Evolutionary conservation across 2,329 filamentous ascomycete species (phyloP).

Genomic region (Magnaporthiopsis poae): DNA sequence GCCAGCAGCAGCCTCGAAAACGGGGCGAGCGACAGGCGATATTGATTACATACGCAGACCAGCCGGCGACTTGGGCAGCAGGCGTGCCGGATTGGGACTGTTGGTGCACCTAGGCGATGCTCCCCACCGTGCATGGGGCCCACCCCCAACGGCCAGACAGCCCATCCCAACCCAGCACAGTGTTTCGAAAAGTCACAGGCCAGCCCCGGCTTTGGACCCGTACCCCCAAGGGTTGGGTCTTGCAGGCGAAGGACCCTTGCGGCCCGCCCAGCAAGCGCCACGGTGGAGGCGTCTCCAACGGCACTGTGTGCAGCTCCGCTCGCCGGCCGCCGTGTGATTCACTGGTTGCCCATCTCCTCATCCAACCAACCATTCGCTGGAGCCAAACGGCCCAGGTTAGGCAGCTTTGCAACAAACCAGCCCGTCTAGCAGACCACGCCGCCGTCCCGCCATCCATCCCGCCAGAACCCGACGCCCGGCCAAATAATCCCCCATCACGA

Average conservation of each 20-base stretch:
- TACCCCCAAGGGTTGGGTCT: neutral
- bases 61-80: neutral
- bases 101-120: neutral
- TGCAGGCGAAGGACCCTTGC: neutral
- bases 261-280: neutral
- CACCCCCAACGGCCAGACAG: neutral
- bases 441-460: neutral
- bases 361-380: neutral
- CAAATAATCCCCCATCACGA: neutral
- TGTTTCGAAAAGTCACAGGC: neutral
- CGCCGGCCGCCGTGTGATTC: neutral
- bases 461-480: too few species aligned
- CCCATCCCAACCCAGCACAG: neutral
- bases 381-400: neutral
- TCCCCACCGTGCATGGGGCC: neutral
- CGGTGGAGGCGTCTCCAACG: neutral
- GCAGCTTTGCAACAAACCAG: neutral
- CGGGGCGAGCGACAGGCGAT: neutral
- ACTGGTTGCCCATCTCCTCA: neutral
- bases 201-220: neutral
- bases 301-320: neutral
- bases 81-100: neutral
- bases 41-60: neutral
- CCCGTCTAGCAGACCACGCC: neutral
- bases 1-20: neutral